Base-by-base conservation (phyloP, 768 basidiomycete species). In the Termitomyces sp. region DNA sequence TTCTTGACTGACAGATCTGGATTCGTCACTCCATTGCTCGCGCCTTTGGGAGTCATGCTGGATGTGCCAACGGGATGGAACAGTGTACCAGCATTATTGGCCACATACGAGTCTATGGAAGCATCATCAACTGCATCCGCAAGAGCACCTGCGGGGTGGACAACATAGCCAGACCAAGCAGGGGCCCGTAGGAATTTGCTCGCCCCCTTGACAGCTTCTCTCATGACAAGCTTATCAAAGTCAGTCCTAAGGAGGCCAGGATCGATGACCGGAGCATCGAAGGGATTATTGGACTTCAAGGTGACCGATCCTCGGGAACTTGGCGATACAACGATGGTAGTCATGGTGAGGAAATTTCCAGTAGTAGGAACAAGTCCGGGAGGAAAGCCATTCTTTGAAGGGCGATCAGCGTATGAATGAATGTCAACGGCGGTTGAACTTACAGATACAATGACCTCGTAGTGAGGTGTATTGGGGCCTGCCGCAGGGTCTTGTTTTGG, bases 181-280 rank as follows among this genome's bases (percentile, higher is more conserved):
- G 66, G 49, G 12, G 57, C 59, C 20, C 47, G 28, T 4, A 66
- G 23, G 44, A 72, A 67, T 26, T 41, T 49, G 18, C 50, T 55
- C 14, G 36, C 62, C 20, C 59, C 59, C 38, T 66, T 64, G 53
- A 72, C 55, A 13, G 63, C 70, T 23, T 69, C 56, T 12, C 58
- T 57, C 62, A 71, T 70, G 46, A 60, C 65, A 23, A 61, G 57
- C n/a, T 69, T 61, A 62, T 71, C 71, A 46, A 66, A 65, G 14
- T 56, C 56, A 8, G 61, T 63, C 20, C 40, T 63, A 12, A 77
- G 71, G 68, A 80, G 77, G 52, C 75, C 75, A 0, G 79, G 77
- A 63, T 83, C 75, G 66, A 83, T 80, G 23, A 69, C 44, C 1
- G 82, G 80, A 40, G 68, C 52, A 47, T 70, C 72, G 68, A 81